Evolutionary conservation across 2,329 filamentous ascomycete species (phyloP).

Genomic region (Hypoxylon sp.): DNA sequence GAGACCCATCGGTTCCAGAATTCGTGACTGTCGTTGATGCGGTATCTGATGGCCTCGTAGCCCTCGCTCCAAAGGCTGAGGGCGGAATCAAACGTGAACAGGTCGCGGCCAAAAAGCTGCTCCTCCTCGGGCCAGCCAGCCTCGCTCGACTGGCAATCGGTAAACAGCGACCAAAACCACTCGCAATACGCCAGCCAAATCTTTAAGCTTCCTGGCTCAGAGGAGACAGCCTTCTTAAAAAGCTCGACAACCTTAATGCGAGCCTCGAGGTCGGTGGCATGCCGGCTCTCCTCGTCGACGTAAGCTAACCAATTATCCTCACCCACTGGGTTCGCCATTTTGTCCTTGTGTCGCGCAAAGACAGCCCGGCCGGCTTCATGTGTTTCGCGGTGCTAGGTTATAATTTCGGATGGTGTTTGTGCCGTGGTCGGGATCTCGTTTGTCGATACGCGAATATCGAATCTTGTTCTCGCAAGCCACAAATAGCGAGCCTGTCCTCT

Average conservation of each 20-base stretch:
- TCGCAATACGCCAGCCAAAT: slow-evolving; percentile 83
- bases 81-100: slow-evolving; percentile 74
- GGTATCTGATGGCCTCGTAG: slow-evolving; percentile 75
- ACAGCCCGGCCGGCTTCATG: slow-evolving; percentile 36
- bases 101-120: slow-evolving; percentile 71
- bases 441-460: slow-evolving; percentile 17
- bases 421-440: slow-evolving; percentile 9
- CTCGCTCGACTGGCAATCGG: slow-evolving; percentile 65
- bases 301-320: slow-evolving; percentile 82
- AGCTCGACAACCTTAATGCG: slow-evolving; percentile 76
- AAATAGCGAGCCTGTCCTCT: slow-evolving; percentile 28
- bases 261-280: slow-evolving; percentile 69
- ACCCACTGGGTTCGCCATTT: slow-evolving; percentile 68
- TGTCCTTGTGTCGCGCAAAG: slow-evolving; percentile 37
- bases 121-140: slow-evolving; percentile 72
- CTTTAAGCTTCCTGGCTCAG: slow-evolving; percentile 76
- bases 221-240: slow-evolving; percentile 72
- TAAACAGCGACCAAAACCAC: slow-evolving; percentile 77
- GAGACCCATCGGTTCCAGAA: slow-evolving; percentile 83
- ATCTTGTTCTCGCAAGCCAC: slow-evolving; percentile 1
- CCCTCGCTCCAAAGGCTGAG: slow-evolving; percentile 76
- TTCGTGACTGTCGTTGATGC: slow-evolving; percentile 77
- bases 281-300: slow-evolving; percentile 73
- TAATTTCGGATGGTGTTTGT: slow-evolving; percentile 16
- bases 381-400: slow-evolving; percentile 27